Evolutionary conservation across 2,329 filamentous ascomycete species (phyloP), one percentile per base, ranked within the genome.

Genomic region (Sphaerulina populicola): DNA sequence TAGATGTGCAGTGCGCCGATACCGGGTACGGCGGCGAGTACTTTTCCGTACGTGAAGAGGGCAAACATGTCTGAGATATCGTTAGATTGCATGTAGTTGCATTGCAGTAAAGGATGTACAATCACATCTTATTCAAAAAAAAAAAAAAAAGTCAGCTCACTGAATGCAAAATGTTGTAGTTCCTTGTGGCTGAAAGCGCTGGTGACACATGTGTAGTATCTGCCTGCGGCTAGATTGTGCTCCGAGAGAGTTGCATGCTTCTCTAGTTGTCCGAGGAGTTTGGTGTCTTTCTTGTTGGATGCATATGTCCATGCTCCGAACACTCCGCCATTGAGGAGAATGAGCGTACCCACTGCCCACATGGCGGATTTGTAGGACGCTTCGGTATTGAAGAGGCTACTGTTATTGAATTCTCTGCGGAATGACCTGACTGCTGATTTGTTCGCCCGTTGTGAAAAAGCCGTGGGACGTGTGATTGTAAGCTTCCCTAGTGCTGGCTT

Each of bases 261-360:
- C 12, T 55, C 11, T 8, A 66, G 48, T 0, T 37, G 47, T n/a
- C 47, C 30, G 12, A 53, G 39, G 2, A 64, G 48, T 15, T 44
- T 39, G 59, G 54, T 15, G 53, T 63, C 53, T 55, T 57, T 49
- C 27, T 27, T 57, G 29, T 29, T 6, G 8, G 43, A 36, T 21
- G 65, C 59, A 55, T 70, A 72, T 11, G 62, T 49, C 60, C 63
- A 69, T 50, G 68, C 67, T 33, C 54, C 59, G 49, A 68, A 75
- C 44, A 74, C 60, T 47, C 64, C 65, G 15, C 60, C 51, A 53
- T 75, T 75, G 57, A 70, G 35, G 37, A 66, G 68, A 38, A 74
- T 67, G 49, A 74, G 50, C 15, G 59, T 53, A 46, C 66, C 69
- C 41, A 71, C 57, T 29, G 69, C 51, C 5, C 35, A 15, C 29